phyloP scores from a whole-genome alignment of 2,329 filamentous ascomycete species.

The Arthrinium puccinioides region DNA sequence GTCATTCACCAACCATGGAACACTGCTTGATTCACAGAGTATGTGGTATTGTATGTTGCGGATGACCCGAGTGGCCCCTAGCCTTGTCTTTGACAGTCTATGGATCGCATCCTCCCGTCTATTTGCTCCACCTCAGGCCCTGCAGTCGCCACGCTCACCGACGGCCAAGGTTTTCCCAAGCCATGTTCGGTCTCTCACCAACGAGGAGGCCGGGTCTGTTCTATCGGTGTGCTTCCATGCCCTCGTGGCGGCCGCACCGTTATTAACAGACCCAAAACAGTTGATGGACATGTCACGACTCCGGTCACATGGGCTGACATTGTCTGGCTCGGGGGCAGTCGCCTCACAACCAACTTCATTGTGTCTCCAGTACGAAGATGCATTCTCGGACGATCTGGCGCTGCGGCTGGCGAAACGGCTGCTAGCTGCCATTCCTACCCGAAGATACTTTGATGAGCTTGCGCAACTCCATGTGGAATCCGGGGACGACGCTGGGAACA shows the following conservation, averaged over 20 bases:
- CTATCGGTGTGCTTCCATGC: slow-evolving; percentile 58
- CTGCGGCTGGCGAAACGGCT: slow-evolving; percentile 51
- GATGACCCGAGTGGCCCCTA: slow-evolving; percentile 49
- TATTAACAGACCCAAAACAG: slow-evolving; percentile 37
- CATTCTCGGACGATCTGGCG: slow-evolving; percentile 54
- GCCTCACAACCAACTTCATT: slow-evolving; percentile 39
- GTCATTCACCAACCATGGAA: slow-evolving; percentile 48
- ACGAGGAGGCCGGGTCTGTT: slow-evolving; percentile 43
- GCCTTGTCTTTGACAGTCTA: slow-evolving; percentile 54
- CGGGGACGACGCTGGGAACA: slow-evolving; percentile 21
- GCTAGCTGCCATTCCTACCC: slow-evolving; percentile 48
- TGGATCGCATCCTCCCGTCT: slow-evolving; percentile 55
- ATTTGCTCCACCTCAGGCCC: slow-evolving; percentile 44
- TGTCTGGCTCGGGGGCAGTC: slow-evolving; percentile 37
- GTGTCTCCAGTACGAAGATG: slow-evolving; percentile 55
- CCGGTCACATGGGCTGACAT: slow-evolving; percentile 44
- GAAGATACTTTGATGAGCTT: slow-evolving; percentile 43
- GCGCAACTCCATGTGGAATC: slow-evolving; percentile 26
- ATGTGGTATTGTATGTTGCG: slow-evolving; percentile 58
- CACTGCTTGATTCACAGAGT: slow-evolving; percentile 51
- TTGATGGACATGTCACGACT: slow-evolving; percentile 55
- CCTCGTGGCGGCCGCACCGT: slow-evolving; percentile 49
- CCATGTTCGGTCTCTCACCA: slow-evolving; percentile 30
- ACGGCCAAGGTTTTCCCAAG: slow-evolving; percentile 28
- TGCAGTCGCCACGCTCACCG: slow-evolving; percentile 32